Evolutionary conservation across 306 rosid species (phyloP), one percentile per base, ranked within the genome.

Genomic region (Quercus berberidifolia): DNA sequence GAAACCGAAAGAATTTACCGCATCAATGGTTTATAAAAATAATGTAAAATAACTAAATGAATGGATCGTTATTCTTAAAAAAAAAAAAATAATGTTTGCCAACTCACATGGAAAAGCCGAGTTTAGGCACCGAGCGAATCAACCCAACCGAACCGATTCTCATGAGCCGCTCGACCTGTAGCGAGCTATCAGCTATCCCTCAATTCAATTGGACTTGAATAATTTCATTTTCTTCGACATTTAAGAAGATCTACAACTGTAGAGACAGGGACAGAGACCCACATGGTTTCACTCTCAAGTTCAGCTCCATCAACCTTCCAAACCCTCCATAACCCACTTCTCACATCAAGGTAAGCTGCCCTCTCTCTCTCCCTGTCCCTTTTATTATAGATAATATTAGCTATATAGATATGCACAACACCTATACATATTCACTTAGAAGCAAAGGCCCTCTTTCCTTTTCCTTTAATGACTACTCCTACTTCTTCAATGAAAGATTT

Each of bases 401-500:
- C 46, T 38, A 31, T 38, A 21, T 67, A 71, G 79, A 70, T 57
- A 91, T 93, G 97, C 78, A 85, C 84, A 85, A 76, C 78, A 25
- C 86, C 43, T 91, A 82, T 83, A 72, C 87, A 35, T 91, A 89
- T 78, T 83, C 89, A 12, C 55, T 90, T 28, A 74, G 90, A 85
- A 83, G 83, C 74, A 88, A 89, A 74, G 88, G 86, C 46, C 49
- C 91, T 23, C 74, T 78, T 81, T 82, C 94, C 21, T 83, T 84
- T 81, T 86, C 85, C 74, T 86, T 79, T 80, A 89, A 86, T 80
- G 94, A 87, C 62, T 85, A 82, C 80, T 87, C 93, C 57, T 83
- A 89, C 89, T 82, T 81, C 28, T 71, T 85, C 20, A 83, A 79
- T 74, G 91, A 88, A 74, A 84, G 92, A 87, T 87, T 79, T 82